Conservation (phyloP, 768 basidiomycete species). For the Lentinula boryana region DNA sequence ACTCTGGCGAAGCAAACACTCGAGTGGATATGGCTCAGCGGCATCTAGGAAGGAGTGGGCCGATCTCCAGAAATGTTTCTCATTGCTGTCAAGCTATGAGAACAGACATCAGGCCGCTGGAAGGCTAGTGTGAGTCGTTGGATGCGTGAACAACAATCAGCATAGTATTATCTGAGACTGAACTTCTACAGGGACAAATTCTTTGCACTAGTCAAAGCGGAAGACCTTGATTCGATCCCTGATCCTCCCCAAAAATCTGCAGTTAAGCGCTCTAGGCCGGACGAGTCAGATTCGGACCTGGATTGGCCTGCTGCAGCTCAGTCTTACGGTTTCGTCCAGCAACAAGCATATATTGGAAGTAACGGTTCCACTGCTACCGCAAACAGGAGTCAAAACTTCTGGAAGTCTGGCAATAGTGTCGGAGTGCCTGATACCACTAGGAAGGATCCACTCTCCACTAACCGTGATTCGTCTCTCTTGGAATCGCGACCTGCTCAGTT, state of each 20-base stretch:
- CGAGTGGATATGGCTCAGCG: neutral
- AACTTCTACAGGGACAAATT: neutral
- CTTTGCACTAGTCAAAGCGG: neutral
- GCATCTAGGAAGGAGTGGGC: neutral
- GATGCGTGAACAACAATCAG: neutral
- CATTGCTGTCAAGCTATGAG: neutral
- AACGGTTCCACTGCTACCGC: neutral
- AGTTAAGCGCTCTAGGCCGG: neutral
- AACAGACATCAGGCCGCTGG: neutral
- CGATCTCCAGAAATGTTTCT: neutral
- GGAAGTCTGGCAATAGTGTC: neutral
- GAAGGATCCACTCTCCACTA: neutral
- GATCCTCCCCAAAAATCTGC: neutral
- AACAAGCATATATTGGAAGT: neutral
- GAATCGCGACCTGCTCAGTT: neutral
- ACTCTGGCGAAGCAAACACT: constrained; percentile 1
- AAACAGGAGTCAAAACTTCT: neutral
- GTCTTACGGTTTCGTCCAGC: neutral
- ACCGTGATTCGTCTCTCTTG: neutral
- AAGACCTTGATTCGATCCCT: neutral
- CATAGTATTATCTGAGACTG: neutral
- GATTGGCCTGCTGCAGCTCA: neutral
- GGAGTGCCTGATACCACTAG: neutral
- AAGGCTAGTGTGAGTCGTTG: neutral
- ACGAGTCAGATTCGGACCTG: neutral